Conservation (phyloP, 108 stramenopile species). For the Discostella pseudostelligera region DNA sequence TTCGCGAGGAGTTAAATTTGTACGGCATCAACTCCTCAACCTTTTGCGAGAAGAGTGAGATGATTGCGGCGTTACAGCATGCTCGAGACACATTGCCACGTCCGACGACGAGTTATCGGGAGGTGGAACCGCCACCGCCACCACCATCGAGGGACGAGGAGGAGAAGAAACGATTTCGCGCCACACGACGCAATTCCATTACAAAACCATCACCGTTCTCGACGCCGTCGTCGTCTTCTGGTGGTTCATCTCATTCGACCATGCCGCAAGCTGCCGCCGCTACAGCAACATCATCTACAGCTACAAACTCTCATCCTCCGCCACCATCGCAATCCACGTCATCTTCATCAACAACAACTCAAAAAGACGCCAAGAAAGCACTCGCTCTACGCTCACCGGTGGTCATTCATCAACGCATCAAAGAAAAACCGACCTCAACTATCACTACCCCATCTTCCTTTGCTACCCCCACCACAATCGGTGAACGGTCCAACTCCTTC, state of each 20-base stretch:
- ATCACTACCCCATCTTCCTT: not conserved
- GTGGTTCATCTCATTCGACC: too few relatives aligned
- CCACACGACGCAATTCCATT: not conserved
- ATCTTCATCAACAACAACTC: conserved; percentile 1
- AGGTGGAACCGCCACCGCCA: conserved; percentile 2
- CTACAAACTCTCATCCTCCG: conserved; percentile 1
- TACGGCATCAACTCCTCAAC: conserved; percentile 40
- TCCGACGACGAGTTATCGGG: conserved; percentile 26
- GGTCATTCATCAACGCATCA: conserved; percentile 26
- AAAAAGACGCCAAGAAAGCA: conserved; percentile 20
- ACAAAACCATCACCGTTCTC: not conserved
- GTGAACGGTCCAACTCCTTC: conserved; percentile 30
- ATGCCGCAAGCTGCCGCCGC: conserved; percentile 1
- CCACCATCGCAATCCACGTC: conserved; percentile 5
- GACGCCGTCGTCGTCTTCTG: not conserved
- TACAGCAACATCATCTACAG: conserved; percentile 4
- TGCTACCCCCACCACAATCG: conserved; percentile 16
- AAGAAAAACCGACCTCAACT: conserved; percentile 35
- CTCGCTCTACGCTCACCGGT: conserved; percentile 31
- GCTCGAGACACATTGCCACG: conserved; percentile 38
- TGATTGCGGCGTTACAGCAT: conserved; percentile 28
- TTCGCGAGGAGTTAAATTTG: conserved; percentile 35
- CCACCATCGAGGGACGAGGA: not conserved
- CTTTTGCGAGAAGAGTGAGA: conserved; percentile 40
- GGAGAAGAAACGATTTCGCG: not conserved